These are phyloP conservation scores for Daldinia loculata DNA, from an alignment of 495 filamentous ascomycete genomes.

Conservation along the genomic window DNA sequence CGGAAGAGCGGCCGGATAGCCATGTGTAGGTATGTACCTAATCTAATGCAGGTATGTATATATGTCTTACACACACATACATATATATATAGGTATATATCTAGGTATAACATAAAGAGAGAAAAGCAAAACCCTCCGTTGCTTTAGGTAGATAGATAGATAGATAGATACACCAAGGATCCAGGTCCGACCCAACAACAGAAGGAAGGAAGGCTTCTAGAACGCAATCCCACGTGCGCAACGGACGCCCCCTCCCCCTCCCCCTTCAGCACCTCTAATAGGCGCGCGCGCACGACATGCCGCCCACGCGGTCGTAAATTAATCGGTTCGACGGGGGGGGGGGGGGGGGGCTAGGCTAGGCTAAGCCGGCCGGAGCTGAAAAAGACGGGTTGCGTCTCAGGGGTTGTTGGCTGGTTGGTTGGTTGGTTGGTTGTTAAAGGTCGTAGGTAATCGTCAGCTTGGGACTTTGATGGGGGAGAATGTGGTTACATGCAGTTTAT, in stretches of 20 bases:
- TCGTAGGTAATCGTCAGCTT: too few species aligned
- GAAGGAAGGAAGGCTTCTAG: neutral
- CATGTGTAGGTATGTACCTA: neutral
- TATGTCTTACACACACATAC: neutral
- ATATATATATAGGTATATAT: neutral
- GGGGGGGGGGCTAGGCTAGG: too few species aligned
- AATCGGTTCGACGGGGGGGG: too few species aligned
- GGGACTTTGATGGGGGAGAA: neutral
- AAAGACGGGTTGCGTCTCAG: too few species aligned
- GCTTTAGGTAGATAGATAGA: too few species aligned
- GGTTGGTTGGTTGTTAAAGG: too few species aligned
- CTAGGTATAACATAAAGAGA: too few species aligned
- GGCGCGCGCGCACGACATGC: neutral
- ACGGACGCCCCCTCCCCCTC: neutral
- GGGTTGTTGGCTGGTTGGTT: too few species aligned
- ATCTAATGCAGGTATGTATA: neutral
- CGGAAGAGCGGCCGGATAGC: neutral
- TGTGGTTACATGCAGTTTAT: too few species aligned
- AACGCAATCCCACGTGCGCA: neutral
- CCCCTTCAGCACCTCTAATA: neutral
- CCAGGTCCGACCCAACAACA: neutral
- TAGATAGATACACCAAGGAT: too few species aligned
- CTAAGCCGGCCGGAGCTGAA: too few species aligned
- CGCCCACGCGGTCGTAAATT: slow-evolving; percentile 1
- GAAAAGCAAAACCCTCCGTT: too few species aligned